phyloP scores from a whole-genome alignment of 2,329 filamentous ascomycete genomes.

The Trichoderma afroharzianum region DNA sequence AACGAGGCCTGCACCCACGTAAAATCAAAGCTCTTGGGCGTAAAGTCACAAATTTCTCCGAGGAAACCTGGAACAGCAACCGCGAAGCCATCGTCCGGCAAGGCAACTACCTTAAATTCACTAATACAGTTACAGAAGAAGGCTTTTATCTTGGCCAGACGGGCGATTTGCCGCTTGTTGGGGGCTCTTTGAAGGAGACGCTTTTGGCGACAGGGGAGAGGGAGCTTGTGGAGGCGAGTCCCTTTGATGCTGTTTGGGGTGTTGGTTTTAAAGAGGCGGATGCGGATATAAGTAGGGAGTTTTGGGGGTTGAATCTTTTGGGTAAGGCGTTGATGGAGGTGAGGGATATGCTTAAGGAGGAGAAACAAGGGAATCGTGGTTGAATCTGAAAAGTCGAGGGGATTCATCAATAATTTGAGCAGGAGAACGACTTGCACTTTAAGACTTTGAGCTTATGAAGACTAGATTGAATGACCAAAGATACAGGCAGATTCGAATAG shows the following conservation, averaged over 20 bases:
- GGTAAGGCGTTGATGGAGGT: slow-evolving; percentile 61
- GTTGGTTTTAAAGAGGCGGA: slow-evolving; percentile 54
- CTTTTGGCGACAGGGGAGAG: slow-evolving; percentile 57
- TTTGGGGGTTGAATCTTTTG: slow-evolving; percentile 63
- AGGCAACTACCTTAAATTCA: slow-evolving; percentile 60
- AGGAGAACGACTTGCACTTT: background rate
- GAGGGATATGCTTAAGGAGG: slow-evolving; percentile 45
- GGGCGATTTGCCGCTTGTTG: slow-evolving; percentile 24
- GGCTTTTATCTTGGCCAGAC: slow-evolving; percentile 26
- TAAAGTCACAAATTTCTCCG: slow-evolving; percentile 49
- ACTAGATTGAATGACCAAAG: background rate
- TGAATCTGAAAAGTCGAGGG: background rate
- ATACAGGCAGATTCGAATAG: background rate
- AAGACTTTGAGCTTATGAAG: background rate
- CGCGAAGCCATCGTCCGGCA: slow-evolving; percentile 53
- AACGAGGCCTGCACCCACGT: slow-evolving; percentile 39
- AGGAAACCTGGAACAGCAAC: slow-evolving; percentile 47
- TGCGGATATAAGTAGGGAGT: slow-evolving; percentile 43
- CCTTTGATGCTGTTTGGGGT: slow-evolving; percentile 62
- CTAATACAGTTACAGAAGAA: slow-evolving; percentile 33
- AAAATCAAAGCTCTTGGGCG: slow-evolving; percentile 54
- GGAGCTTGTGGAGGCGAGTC: slow-evolving; percentile 60
- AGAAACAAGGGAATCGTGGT: slow-evolving; percentile 31
- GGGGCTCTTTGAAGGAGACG: slow-evolving; percentile 41
- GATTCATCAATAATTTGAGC: background rate